Evolutionary conservation across 306 rosid genomes (phyloP).

Genomic region (Trichosanthes truncata): DNA sequence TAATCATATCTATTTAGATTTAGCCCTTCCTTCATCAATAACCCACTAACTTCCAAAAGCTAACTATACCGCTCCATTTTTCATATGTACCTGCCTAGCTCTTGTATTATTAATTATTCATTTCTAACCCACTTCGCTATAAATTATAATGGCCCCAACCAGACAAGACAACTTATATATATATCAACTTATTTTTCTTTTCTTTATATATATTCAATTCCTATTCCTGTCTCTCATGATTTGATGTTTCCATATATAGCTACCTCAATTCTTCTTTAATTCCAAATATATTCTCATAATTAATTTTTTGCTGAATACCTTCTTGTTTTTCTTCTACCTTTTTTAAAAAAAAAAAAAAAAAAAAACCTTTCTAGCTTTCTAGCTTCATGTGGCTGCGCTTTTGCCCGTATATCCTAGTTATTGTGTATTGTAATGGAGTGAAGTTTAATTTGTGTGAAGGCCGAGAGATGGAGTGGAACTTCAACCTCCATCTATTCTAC

Average conservation of each 20-base stretch:
- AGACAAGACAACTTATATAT: slow-evolving; percentile 7
- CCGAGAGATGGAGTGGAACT: neutral
- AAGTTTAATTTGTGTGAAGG: neutral
- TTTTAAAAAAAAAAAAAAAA: too few relatives aligned
- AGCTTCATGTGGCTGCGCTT: too few relatives aligned
- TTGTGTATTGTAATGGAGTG: neutral
- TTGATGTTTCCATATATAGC: slow-evolving; percentile 8
- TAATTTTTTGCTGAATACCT: neutral
- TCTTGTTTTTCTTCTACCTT: neutral
- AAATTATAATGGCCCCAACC: slow-evolving; percentile 1
- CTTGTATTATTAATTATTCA: neutral
- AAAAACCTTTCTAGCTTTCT: too few relatives aligned
- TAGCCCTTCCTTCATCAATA: neutral
- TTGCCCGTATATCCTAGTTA: too few relatives aligned
- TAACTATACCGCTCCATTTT: neutral
- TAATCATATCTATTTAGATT: neutral
- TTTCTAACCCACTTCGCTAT: neutral
- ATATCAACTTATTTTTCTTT: neutral
- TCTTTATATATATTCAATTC: neutral
- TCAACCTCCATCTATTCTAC: neutral
- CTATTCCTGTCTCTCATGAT: slow-evolving; percentile 4
- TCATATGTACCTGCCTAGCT: neutral
- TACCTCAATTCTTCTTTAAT: neutral
- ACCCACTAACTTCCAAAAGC: slow-evolving; percentile 7
- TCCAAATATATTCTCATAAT: neutral